Percentiles rank a stretch among this genome's conserved stretches.
Conservation (phyloP, 768 basidiomycete genomes). For the Boletus reticuloceps region DNA sequence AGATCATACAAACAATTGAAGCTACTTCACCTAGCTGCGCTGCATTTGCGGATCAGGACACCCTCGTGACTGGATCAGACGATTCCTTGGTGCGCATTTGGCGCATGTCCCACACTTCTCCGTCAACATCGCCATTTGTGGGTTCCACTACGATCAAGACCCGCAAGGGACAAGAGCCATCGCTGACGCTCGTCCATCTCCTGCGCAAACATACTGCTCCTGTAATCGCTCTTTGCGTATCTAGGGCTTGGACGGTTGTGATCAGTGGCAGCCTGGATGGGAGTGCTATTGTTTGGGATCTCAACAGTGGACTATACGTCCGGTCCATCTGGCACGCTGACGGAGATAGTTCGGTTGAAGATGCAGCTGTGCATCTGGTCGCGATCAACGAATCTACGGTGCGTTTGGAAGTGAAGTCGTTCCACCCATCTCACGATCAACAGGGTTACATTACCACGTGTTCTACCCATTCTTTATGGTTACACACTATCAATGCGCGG, state of each 20-base stretch:
- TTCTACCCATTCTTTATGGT: conserved; percentile 62
- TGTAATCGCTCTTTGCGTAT: conserved; percentile 68
- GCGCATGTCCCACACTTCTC: conserved; percentile 47
- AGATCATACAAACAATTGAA: conserved; percentile 80
- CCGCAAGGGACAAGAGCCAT: conserved; percentile 25
- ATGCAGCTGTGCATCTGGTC: conserved; percentile 57
- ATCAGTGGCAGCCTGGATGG: conserved; percentile 87
- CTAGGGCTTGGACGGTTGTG: conserved; percentile 76
- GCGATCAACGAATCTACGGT: conserved; percentile 88
- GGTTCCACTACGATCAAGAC: conserved; percentile 14
- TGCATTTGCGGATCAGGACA: conserved; percentile 68
- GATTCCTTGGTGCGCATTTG: conserved; percentile 85
- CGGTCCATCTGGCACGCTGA: conserved; percentile 72
- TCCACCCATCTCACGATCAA: background rate
- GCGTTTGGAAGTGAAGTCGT: conserved; percentile 25
- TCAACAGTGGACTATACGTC: conserved; percentile 79
- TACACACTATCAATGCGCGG: conserved; percentile 86
- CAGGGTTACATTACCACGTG: conserved; percentile 90
- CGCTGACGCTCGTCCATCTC: conserved; percentile 57
- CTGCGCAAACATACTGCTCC: conserved; percentile 77
- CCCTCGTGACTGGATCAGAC: conserved; percentile 75
- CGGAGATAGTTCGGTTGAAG: conserved; percentile 21
- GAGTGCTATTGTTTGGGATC: conserved; percentile 85
- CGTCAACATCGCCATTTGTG: conserved; percentile 17
- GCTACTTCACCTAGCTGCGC: conserved; percentile 70